These are phyloP conservation scores for Amphibolis antarctica DNA, from an alignment of 106 monocot species.

Conservation along the genomic window DNA sequence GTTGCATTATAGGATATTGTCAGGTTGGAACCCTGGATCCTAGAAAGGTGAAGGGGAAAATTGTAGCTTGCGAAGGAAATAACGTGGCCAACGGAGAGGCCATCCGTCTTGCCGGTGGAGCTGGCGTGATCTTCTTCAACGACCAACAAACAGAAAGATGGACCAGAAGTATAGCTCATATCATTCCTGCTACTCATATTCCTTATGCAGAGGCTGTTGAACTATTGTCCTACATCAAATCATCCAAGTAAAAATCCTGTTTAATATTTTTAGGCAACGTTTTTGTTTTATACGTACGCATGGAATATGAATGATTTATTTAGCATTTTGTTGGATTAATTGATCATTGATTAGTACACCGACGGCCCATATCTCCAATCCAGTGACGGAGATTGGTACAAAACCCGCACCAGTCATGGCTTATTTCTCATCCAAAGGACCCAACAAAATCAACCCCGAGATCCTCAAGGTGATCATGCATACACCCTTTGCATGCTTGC, in stretches of 20 bases:
- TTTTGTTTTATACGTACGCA: too few relatives aligned
- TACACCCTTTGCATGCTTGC: background rate
- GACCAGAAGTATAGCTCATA: constrained; percentile 16
- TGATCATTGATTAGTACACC: constrained; percentile 17
- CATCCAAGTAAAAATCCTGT: constrained; percentile 4
- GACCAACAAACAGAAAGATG: background rate
- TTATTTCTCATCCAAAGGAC: constrained; percentile 57
- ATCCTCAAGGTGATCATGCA: constrained; percentile 35
- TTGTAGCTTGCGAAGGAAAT: too few relatives aligned
- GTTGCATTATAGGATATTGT: too few relatives aligned
- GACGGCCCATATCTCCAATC: constrained; percentile 21
- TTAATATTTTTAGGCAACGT: background rate
- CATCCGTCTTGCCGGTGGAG: too few relatives aligned
- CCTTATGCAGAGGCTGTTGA: constrained; percentile 2
- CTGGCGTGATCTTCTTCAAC: constrained; percentile 50
- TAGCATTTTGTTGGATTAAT: background rate
- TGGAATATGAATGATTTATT: background rate
- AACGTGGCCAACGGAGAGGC: too few relatives aligned
- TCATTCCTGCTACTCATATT: constrained; percentile 45
- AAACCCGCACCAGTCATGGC: constrained; percentile 50
- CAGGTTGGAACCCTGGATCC: too few relatives aligned
- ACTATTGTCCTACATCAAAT: constrained; percentile 13
- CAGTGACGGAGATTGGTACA: constrained; percentile 9
- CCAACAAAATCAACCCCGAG: constrained; percentile 29
- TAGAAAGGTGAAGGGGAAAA: too few relatives aligned